phyloP scores from a whole-genome alignment of 352 stramenopile genomes.

The Phytophthora capsici region DNA sequence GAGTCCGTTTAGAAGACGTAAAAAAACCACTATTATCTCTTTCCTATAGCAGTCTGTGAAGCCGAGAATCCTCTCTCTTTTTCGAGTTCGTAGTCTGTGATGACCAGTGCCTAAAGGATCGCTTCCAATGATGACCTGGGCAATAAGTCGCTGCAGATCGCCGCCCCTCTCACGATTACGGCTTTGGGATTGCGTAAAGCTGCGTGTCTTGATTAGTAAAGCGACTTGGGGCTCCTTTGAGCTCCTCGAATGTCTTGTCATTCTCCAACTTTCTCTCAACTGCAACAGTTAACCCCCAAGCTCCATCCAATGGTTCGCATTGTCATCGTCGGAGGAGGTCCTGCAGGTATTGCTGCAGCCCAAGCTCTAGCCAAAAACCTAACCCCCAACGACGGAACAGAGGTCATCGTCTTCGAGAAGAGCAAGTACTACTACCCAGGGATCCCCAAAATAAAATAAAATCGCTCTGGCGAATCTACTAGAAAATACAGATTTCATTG shows the following conservation, averaged over 20 bases:
- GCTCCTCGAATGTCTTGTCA: background rate
- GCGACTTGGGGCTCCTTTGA: background rate
- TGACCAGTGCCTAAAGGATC: background rate
- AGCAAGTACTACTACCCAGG: conserved; percentile 45
- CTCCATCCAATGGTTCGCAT: background rate
- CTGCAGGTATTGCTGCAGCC: background rate
- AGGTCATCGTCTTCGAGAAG: conserved; percentile 59
- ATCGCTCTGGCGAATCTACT: too few species aligned
- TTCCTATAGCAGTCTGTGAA: too few species aligned
- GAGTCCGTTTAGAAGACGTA: too few species aligned
- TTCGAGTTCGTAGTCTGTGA: too few species aligned
- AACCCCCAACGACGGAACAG: conserved; percentile 26
- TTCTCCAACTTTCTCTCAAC: conserved; percentile 4
- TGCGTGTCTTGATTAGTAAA: conserved; percentile 4
- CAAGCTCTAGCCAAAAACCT: conserved; percentile 18
- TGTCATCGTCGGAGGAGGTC: conserved; percentile 3
- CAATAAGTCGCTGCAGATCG: conserved; percentile 5
- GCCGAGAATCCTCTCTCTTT: too few species aligned
- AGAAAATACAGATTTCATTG: too few species aligned
- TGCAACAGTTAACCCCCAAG: background rate
- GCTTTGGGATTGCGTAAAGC: conserved; percentile 1
- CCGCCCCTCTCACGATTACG: conserved; percentile 3
- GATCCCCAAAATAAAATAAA: too few species aligned
- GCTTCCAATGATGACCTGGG: background rate
- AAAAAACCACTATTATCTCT: too few species aligned